Percentiles rank a stretch among this genome's conserved stretches.
Conservation (phyloP, 345 rosid species). For the Capsella bursapastoris region DNA sequence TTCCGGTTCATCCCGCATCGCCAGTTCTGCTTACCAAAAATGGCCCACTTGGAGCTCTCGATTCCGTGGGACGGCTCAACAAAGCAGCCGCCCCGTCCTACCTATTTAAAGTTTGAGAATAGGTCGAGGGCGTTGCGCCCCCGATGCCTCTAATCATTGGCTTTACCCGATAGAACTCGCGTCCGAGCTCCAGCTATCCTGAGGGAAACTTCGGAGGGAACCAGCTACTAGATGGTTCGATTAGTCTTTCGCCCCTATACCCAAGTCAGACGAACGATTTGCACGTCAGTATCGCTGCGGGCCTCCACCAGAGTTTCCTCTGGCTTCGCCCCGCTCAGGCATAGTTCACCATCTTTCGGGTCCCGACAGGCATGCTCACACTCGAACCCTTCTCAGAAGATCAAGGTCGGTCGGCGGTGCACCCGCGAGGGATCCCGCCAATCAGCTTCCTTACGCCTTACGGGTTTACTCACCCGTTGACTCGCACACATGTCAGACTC, state of each 20-base stretch:
- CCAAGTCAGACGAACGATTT: conserved; percentile 39
- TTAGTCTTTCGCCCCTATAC: conserved; percentile 63
- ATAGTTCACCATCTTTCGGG: conserved; percentile 8
- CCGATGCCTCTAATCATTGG: background rate
- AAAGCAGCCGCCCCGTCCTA: too few relatives aligned
- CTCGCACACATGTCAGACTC: conserved; percentile 57
- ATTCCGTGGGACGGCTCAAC: too few relatives aligned
- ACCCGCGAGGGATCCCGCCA: conserved; percentile 12
- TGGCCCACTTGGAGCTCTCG: too few relatives aligned
- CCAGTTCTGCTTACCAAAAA: too few relatives aligned
- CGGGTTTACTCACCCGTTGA: conserved; percentile 45
- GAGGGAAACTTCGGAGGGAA: conserved; percentile 58
- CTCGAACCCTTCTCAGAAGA: background rate
- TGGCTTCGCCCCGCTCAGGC: conserved; percentile 1
- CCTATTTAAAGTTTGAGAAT: background rate
- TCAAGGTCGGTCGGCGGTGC: conserved; percentile 1
- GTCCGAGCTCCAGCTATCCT: conserved; percentile 20
- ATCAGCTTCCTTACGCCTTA: conserved; percentile 7
- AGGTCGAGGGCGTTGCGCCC: conserved; percentile 2
- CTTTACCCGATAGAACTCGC: background rate
- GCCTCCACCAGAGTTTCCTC: conserved; percentile 6
- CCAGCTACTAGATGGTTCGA: conserved; percentile 58
- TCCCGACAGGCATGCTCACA: background rate
- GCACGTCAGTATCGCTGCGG: conserved; percentile 19
- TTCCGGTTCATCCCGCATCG: too few relatives aligned